Conservation (phyloP, 345 rosid genomes). For the Orychophragmus violaceus region DNA sequence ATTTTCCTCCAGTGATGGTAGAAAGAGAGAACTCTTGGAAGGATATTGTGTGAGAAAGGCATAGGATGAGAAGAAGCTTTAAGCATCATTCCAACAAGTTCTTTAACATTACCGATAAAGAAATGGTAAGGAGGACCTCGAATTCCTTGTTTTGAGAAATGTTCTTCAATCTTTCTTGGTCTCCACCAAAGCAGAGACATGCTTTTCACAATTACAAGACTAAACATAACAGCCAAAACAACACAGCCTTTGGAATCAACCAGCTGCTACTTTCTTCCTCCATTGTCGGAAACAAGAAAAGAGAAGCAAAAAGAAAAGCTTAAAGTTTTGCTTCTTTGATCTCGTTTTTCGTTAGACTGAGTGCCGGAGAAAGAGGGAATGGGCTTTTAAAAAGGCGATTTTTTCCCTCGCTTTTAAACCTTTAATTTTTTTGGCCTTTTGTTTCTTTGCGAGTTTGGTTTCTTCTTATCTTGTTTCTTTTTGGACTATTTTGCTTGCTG, state of each 20-base stretch:
- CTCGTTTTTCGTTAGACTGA: conserved; percentile 29
- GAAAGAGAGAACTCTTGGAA: conserved; percentile 88
- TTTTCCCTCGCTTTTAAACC: neutral
- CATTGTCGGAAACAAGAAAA: conserved; percentile 20
- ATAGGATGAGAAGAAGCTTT: conserved; percentile 90
- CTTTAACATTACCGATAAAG: conserved; percentile 93
- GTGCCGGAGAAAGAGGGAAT: conserved; percentile 39
- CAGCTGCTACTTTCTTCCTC: conserved; percentile 31
- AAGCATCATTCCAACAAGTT: conserved; percentile 80
- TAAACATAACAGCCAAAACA: conserved; percentile 30
- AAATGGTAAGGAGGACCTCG: conserved; percentile 95
- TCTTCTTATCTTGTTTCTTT: conserved; percentile 36
- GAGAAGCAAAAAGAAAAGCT: conserved; percentile 22
- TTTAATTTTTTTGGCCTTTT: conserved; percentile 17
- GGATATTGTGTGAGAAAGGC: conserved; percentile 96
- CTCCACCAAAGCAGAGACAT: conserved; percentile 77
- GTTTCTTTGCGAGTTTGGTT: conserved; percentile 30
- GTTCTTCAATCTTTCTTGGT: conserved; percentile 83
- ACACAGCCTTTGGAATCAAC: conserved; percentile 42
- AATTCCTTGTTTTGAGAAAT: conserved; percentile 93
- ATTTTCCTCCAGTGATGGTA: conserved; percentile 97
- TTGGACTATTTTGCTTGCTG: conserved; percentile 36
- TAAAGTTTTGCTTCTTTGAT: conserved; percentile 15
- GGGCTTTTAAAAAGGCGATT: conserved; percentile 29
- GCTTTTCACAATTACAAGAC: conserved; percentile 39